A percentile compares a stretch with the other conserved stretches of the same genome.
These are phyloP conservation scores for Pseudocercospora fuligena DNA, from an alignment of 2,329 filamentous ascomycete genomes.

Conservation along the genomic window DNA sequence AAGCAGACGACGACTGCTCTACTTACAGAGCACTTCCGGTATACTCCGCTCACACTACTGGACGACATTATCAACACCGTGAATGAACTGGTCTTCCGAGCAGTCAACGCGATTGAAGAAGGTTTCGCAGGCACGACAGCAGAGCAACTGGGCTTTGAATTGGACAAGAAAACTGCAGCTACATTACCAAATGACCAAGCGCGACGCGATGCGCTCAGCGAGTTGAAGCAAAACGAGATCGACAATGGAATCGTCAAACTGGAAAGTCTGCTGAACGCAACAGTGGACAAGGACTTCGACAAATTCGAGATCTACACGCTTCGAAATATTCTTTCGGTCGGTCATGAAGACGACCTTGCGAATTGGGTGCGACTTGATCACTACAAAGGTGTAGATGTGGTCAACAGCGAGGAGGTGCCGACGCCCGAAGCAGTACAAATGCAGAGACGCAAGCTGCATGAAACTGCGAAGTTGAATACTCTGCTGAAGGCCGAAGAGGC, in stretches of 20 bases:
- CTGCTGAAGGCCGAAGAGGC: slow-evolving; percentile 71
- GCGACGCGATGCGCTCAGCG: slow-evolving; percentile 43
- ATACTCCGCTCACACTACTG: slow-evolving; percentile 87
- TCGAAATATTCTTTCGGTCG: slow-evolving; percentile 67
- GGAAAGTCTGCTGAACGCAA: slow-evolving; percentile 55
- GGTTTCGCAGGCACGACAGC: slow-evolving; percentile 77
- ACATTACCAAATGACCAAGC: slow-evolving; percentile 27
- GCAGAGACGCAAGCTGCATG: slow-evolving; percentile 75
- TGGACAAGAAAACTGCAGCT: slow-evolving; percentile 19
- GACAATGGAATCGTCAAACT: slow-evolving; percentile 71
- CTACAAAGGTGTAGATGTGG: slow-evolving; percentile 66
- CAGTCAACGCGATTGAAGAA: slow-evolving; percentile 83
- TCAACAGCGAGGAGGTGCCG: slow-evolving; percentile 48
- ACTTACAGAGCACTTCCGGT: slow-evolving; percentile 93
- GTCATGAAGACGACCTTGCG: slow-evolving; percentile 63
- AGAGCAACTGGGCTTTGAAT: slow-evolving; percentile 75
- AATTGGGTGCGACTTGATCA: slow-evolving; percentile 82
- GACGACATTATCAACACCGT: slow-evolving; percentile 98
- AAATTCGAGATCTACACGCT: slow-evolving; percentile 76
- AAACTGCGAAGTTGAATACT: slow-evolving; percentile 75
- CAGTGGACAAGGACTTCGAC: slow-evolving; percentile 57
- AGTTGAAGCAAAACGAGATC: slow-evolving; percentile 61
- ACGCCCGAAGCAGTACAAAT: slow-evolving; percentile 71
- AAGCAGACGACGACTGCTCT: slow-evolving; percentile 62
- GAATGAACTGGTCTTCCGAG: slow-evolving; percentile 90